Conservation (phyloP, 2,329 filamentous ascomycete species). For the Anthostomella pinea region DNA sequence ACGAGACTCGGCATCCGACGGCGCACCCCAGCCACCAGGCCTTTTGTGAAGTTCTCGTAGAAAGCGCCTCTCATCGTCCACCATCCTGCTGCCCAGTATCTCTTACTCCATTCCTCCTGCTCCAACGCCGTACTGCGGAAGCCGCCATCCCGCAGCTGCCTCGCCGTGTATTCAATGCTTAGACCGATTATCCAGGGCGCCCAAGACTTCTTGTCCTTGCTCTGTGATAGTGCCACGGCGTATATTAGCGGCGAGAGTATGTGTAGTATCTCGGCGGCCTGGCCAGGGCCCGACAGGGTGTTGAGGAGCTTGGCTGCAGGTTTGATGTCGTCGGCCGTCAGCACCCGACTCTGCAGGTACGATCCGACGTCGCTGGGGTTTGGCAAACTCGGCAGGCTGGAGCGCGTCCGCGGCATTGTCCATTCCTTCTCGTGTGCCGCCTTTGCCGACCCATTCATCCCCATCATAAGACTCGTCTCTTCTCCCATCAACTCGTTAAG, state of each 20-base stretch:
- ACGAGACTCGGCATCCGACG: slow-evolving; percentile 78
- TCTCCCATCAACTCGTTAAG: slow-evolving; percentile 34
- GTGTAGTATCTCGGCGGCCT: slow-evolving; percentile 85
- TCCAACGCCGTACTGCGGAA: slow-evolving; percentile 83
- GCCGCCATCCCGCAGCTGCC: slow-evolving; percentile 75
- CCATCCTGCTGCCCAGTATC: slow-evolving; percentile 90
- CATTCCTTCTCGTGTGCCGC: slow-evolving; percentile 64
- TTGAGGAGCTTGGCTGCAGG: slow-evolving; percentile 85
- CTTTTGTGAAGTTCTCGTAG: slow-evolving; percentile 87
- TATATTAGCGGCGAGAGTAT: slow-evolving; percentile 88
- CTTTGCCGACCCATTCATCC: slow-evolving; percentile 43
- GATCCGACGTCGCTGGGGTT: slow-evolving; percentile 77
- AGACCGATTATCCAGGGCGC: slow-evolving; percentile 87
- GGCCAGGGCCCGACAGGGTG: slow-evolving; percentile 67
- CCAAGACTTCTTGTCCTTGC: slow-evolving; percentile 76
- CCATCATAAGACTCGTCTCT: slow-evolving; percentile 34
- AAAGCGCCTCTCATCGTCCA: slow-evolving; percentile 97
- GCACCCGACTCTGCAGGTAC: slow-evolving; percentile 84
- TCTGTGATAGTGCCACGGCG: slow-evolving; percentile 74
- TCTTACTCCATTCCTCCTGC: slow-evolving; percentile 81
- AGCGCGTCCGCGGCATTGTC: slow-evolving; percentile 91
- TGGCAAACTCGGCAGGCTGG: slow-evolving; percentile 80
- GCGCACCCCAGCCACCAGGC: slow-evolving; percentile 68
- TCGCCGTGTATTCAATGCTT: slow-evolving; percentile 79
- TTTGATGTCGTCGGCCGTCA: slow-evolving; percentile 96